Evolutionary conservation across 2,329 filamentous ascomycete species (phyloP).

Genomic region (Chaetomium strumarium): DNA sequence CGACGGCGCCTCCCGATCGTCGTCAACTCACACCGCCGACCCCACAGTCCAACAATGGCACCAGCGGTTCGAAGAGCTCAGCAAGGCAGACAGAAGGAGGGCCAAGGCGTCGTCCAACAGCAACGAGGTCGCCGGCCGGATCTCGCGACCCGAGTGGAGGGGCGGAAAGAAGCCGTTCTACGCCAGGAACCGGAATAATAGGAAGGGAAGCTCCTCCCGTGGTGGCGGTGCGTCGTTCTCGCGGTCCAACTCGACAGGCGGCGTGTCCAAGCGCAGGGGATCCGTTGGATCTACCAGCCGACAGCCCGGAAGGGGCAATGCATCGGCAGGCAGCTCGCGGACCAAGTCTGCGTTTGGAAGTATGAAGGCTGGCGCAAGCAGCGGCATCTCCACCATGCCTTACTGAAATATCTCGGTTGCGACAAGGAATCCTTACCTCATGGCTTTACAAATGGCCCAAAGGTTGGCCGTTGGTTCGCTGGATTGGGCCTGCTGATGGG

Average conservation of each 20-base stretch:
- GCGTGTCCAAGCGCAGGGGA: slow-evolving; percentile 21
- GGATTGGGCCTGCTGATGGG: not conserved
- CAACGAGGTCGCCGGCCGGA: not conserved
- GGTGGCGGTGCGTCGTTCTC: slow-evolving; percentile 5
- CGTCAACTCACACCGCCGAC: not conserved
- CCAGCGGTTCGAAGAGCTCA: slow-evolving; percentile 25
- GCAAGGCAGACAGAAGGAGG: not conserved
- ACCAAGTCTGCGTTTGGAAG: not conserved
- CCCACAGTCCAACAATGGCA: slow-evolving; percentile 26
- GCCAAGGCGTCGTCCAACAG: not conserved
- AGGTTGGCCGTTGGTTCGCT: not conserved
- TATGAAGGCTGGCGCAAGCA: not conserved
- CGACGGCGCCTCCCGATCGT: not conserved
- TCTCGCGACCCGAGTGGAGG: slow-evolving; percentile 19
- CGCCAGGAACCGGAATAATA: not conserved
- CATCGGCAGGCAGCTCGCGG: not conserved
- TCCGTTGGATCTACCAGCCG: slow-evolving; percentile 7
- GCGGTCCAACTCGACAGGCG: slow-evolving; percentile 17
- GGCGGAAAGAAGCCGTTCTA: slow-evolving; percentile 13
- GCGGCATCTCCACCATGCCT: slow-evolving; percentile 16
- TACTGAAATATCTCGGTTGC: not conserved
- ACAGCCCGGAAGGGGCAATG: not conserved
- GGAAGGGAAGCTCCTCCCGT: not conserved
- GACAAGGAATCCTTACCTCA: not conserved
- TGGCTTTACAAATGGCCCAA: not conserved